Evolutionary conservation across 176 grass and related monocot species (phyloP).

Genomic region (Chrysopogon serrulatus): DNA sequence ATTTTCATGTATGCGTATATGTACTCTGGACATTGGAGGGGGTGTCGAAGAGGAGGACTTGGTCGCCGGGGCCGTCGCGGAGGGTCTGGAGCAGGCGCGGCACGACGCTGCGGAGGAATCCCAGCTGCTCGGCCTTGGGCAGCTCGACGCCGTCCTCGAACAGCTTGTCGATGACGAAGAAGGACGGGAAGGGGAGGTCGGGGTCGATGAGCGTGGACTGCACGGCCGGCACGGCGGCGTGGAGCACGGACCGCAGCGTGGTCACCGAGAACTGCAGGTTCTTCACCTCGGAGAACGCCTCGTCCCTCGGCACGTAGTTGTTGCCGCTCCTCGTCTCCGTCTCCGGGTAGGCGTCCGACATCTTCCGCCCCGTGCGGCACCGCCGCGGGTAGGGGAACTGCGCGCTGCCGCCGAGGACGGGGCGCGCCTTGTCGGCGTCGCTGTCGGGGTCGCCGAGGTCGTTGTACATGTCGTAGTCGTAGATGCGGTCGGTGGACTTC

Average conservation of each 20-base stretch:
- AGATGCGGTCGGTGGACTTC: constrained; percentile 52
- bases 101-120: constrained; percentile 32
- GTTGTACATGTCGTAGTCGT: constrained; percentile 84
- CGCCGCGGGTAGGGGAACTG: constrained; percentile 76
- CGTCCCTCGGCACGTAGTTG: constrained; percentile 74
- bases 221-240: constrained; percentile 40
- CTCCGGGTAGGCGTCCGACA: constrained; percentile 45
- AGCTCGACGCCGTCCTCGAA: constrained; percentile 67
- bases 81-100: constrained; percentile 38
- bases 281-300: constrained; percentile 81
- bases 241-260: constrained; percentile 42
- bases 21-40: constrained; percentile 57
- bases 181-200: constrained; percentile 34
- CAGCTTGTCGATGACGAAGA: constrained; percentile 60
- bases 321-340: constrained; percentile 40
- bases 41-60: constrained; percentile 38
- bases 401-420: constrained; percentile 58
- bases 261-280: constrained; percentile 43
- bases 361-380: constrained; percentile 62
- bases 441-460: constrained; percentile 55
- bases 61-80: constrained; percentile 20
- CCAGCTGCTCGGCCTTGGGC: constrained; percentile 17
- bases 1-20: background rate
- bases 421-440: constrained; percentile 15
- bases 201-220: constrained; percentile 42